A percentile compares a stretch with the other conserved stretches of the same genome.
phyloP scores from a whole-genome alignment of 78 protist genomes.

The Dictyostelium firmibasis region DNA sequence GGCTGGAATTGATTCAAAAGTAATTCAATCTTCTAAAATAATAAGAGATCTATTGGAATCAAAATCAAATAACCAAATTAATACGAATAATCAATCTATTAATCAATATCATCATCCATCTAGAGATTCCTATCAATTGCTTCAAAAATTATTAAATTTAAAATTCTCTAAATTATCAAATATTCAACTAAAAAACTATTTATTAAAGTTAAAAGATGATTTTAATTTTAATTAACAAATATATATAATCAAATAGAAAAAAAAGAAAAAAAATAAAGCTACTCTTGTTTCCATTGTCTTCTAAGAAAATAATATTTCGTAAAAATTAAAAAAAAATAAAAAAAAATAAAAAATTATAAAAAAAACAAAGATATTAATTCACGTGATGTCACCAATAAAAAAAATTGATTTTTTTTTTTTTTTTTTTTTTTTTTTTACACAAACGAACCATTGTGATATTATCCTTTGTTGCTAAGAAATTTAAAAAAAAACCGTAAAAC shows the following conservation, averaged over 20 bases:
- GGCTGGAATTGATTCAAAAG: slow-evolving; percentile 22
- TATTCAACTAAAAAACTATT: not conserved
- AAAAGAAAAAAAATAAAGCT: not conserved
- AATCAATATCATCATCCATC: slow-evolving; percentile 38
- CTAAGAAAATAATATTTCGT: too few relatives aligned
- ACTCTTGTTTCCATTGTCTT: too few relatives aligned
- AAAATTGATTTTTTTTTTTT: too few relatives aligned
- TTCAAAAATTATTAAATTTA: slow-evolving; percentile 54
- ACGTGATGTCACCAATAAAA: too few relatives aligned
- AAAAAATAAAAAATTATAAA: not conserved
- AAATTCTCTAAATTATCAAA: not conserved
- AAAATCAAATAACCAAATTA: not conserved
- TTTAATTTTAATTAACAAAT: not conserved
- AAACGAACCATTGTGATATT: too few relatives aligned
- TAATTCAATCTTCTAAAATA: slow-evolving; percentile 15
- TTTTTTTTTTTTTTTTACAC: too few relatives aligned
- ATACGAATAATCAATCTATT: not conserved
- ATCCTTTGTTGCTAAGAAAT: not conserved
- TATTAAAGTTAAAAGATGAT: not conserved
- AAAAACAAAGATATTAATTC: too few relatives aligned
- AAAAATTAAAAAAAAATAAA: too few relatives aligned
- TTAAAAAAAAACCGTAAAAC: not conserved
- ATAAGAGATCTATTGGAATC: slow-evolving; percentile 9
- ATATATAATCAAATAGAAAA: too few relatives aligned
- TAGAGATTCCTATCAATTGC: slow-evolving; percentile 18